Evolutionary conservation across 768 basidiomycete genomes (phyloP), one percentile per base, ranked within the genome.

Genomic region (Hydnum rufescens): DNA sequence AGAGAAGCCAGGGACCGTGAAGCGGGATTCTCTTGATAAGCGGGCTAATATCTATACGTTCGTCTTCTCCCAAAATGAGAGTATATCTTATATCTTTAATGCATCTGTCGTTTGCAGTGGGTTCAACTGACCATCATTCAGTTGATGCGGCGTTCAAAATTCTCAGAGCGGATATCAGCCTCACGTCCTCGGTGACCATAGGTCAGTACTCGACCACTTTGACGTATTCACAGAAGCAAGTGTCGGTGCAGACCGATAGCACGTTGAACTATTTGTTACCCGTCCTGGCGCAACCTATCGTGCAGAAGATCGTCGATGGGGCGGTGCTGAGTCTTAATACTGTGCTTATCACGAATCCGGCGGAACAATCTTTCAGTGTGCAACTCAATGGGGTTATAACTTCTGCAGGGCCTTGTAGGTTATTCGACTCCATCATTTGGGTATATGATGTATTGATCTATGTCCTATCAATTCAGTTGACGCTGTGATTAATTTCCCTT

Each of bases 371-470:
- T 13, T 84, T 84, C 58, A 67, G 76, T 74, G 65, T 60, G 66
- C 59, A 29, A 13, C 62, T 84, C 52, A 73, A 70, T 30, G 82
- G 82, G 23, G 71, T 69, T 26, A 80, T 84, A 56, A 72, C 70
- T 13, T 75, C 81, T 49, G 74, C 81, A 28, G 82, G 82, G 16
- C 82, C 82, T 42, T 83, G 80, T 82, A 63, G 54, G 78, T 63
- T 13, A 18, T 31, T 30, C 43, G 29, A 53, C 83, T 1, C 80
- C 19, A 19, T 8, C 19, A 39, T 39, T 39, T 19, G 8, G 34
- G 34, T 19, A 19, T 8, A 8, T 39, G 34, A 39, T 19, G 19
- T 8, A 8, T 39, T 8, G 8, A 39, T 39, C 19, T 39, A 8
- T 39, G 8, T 39, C 19, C 19, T 19, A 8, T 19, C 19, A 39